phyloP scores from a whole-genome alignment of 371 early-diverging fungal species.

The Ordospora colligata region DNA sequence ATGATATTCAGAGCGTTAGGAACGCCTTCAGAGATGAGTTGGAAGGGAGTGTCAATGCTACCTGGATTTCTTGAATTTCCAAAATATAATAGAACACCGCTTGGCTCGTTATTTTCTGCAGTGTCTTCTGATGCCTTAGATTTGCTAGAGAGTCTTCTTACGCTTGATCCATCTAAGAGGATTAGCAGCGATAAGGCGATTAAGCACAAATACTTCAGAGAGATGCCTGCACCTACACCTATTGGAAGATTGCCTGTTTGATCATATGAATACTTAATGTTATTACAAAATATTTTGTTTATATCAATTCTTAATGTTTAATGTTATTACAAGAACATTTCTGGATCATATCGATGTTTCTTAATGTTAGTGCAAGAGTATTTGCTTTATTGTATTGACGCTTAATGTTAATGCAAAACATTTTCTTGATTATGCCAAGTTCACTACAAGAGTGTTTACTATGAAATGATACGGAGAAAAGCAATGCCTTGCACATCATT shows the following conservation, averaged over 20 bases:
- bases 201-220: slow-evolving; percentile 75
- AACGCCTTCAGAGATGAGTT: slow-evolving; percentile 83
- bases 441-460: not conserved
- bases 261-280: not conserved
- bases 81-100: slow-evolving; percentile 67
- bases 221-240: slow-evolving; percentile 71
- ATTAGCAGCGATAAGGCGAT: slow-evolving; percentile 76
- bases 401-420: too few species aligned
- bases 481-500: too few species aligned
- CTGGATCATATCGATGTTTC: too few species aligned
- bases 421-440: too few species aligned
- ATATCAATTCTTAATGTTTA: too few species aligned
- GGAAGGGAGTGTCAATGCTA: slow-evolving; percentile 67
- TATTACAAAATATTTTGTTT: too few species aligned
- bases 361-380: too few species aligned
- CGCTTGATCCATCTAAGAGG: slow-evolving; percentile 76
- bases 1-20: slow-evolving; percentile 85
- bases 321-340: too few species aligned
- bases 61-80: slow-evolving; percentile 63
- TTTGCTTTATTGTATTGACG: too few species aligned
- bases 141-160: slow-evolving; percentile 76
- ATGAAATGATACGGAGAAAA: too few species aligned
- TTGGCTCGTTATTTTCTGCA: slow-evolving; percentile 75
- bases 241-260: not conserved
- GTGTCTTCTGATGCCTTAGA: slow-evolving; percentile 79